Percentiles rank a stretch among this genome's conserved stretches.
Conservation (phyloP, 2,329 filamentous ascomycete genomes). For the Aspergillus tanneri region DNA sequence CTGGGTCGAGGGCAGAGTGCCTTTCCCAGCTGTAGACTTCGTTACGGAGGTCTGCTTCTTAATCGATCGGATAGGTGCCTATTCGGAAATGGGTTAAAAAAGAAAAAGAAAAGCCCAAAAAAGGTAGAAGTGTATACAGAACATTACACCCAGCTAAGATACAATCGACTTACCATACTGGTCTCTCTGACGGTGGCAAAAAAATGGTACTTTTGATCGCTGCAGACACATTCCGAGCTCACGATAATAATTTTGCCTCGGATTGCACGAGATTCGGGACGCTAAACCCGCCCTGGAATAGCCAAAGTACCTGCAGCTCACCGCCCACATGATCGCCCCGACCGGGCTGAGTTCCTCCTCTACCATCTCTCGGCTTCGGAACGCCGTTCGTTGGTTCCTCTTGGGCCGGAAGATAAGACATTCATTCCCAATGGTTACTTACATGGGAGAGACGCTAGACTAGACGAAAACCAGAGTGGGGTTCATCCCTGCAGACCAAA, state of each 20-base stretch:
- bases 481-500: too few relatives aligned
- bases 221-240: conserved; percentile 3
- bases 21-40: conserved; percentile 19
- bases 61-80: conserved; percentile 31
- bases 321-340: conserved; percentile 17
- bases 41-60: conserved; percentile 18
- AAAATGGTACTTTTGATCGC: conserved; percentile 3
- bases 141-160: too few relatives aligned
- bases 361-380: too few relatives aligned
- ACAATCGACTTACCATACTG: conserved; percentile 9
- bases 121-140: too few relatives aligned
- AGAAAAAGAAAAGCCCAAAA: too few relatives aligned
- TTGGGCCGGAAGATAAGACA: too few relatives aligned
- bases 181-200: background rate
- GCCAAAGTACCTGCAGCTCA: conserved; percentile 8
- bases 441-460: too few relatives aligned
- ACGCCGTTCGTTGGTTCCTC: background rate
- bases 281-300: conserved; percentile 7
- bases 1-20: conserved; percentile 19
- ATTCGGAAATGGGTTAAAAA: background rate
- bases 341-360: conserved; percentile 1
- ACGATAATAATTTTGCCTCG: conserved; percentile 10
- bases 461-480: too few relatives aligned
- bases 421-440: too few relatives aligned
- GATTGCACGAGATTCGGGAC: conserved; percentile 6